Evolutionary conservation across 495 filamentous ascomycete genomes (phyloP), one percentile per base, ranked within the genome.

Genomic region (Penicillium diatomitis): DNA sequence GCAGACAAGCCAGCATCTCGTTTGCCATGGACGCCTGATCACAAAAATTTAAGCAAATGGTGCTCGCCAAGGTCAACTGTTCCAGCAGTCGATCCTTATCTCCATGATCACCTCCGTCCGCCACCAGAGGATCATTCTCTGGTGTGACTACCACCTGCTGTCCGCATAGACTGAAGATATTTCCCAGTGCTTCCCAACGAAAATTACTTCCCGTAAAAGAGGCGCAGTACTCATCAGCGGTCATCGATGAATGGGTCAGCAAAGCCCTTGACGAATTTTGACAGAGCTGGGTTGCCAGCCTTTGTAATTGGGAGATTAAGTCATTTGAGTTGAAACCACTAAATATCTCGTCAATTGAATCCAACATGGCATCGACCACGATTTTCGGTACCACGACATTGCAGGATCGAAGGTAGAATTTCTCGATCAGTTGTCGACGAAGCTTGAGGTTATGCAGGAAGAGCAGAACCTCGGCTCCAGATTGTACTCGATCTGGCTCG

Each of bases 141-240:
- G 65, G 60, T 0, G 73, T 65, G 9, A 62, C 65, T 53, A 65
- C 54, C 27, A 70, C 48, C 28, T 71, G 59, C 37, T 72, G 53
- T 4, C 71, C 77, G 46, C 72, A 74, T 36, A 72, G 61, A 5
- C 70, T 57, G n/a, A 80, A 72, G 0, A 84, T 60, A 33, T 76
- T 59, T 0, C 74, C 81, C 3, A 82, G 54, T 3, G 76, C 60
- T 58, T 85, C 81, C 80, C 81, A 86, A 7, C 81, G 75, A 29
- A 79, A 58, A 39, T 74, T 71, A 8, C 57, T 54, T 0, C 77
- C 81, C 0, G 72, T 76, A 33, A 78, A 80, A 3, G 57, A 67
- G 9, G 38, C 62, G 46, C 53, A 68, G 51, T 60, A 75, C 40
- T 66, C 71, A 32, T 58, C 46, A 3, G 63, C 49, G 0, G 63